Evolutionary conservation across 148 eudicot genomes (phyloP), one percentile per base, ranked within the genome.

Genomic region (Camellia granthamiana): DNA sequence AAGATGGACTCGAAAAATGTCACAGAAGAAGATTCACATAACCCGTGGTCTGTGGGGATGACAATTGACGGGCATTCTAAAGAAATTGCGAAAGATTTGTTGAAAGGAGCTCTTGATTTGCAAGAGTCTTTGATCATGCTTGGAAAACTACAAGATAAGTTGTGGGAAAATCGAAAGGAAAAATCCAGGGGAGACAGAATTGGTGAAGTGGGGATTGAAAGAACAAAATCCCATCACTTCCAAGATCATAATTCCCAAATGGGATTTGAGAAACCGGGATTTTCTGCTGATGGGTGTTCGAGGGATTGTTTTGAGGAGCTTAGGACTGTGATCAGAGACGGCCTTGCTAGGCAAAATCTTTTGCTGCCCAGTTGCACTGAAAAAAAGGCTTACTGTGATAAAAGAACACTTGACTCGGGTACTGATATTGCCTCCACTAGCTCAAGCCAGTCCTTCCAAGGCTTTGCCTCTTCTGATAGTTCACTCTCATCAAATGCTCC

Each of bases 31-130:
- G 92, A 86, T 44, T 63, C 64, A 11, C 55, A 76, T 51, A 74
- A 64, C 42, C 77, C 87, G 5, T 88, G 89, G 89, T 83, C 94
- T 19, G 82, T 82, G 49, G 83, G 77, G 52, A 79, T n/a, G 16
- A 65, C 66, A 56, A 78, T 74, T 56, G 84, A 69, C 30, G 73
- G 80, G 12, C 49, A 79, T 78, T 80, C 91, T 18, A 85, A 80
- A 64, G 84, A 88, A 21, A 82, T 91, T 3, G 91, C 97, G 0
- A 84, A 87, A 81, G 94, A 92, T 77, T 86, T 91, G 91, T 80
- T 92, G 76, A 89, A 81, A 85, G 98, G 93, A 38, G 94, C 94
- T 76, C 83, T 90, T 79, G 94, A 91, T 88, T 88, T 94, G 77
- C 91, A 88, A 64, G 92, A 92, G 71, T 94, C 98, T 47, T 83